Evolutionary conservation across 2,329 filamentous ascomycete species (phyloP).

Genomic region (Aspergillus tubingensis): DNA sequence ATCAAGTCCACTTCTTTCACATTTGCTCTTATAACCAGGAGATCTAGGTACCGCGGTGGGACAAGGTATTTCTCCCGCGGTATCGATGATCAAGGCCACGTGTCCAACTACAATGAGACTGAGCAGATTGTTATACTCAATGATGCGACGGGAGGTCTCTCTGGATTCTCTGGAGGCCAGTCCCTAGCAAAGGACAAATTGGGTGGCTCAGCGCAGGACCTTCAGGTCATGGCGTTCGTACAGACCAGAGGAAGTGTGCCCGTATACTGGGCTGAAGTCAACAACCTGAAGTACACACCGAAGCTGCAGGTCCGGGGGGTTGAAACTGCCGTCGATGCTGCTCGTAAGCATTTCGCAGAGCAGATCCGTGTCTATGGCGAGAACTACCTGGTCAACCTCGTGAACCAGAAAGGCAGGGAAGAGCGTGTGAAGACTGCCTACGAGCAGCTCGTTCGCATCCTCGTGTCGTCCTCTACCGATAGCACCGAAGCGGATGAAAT

Average conservation of each 20-base stretch:
- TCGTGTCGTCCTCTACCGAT: conserved; percentile 71
- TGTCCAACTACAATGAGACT: conserved; percentile 99
- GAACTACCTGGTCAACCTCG: conserved; percentile 94
- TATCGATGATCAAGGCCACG: conserved; percentile 88
- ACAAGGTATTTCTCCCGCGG: conserved; percentile 95
- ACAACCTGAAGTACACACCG: conserved; percentile 86
- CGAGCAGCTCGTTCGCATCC: conserved; percentile 79
- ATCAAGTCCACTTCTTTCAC: conserved; percentile 85
- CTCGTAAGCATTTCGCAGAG: conserved; percentile 85
- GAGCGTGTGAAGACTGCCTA: conserved; percentile 88
- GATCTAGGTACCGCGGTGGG: conserved; percentile 83
- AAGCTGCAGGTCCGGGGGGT: conserved; percentile 84
- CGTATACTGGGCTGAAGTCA: conserved; percentile 94
- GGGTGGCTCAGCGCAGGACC: conserved; percentile 66
- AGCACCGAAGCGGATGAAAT: conserved; percentile 63
- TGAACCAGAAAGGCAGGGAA: conserved; percentile 94
- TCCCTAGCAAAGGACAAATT: conserved; percentile 74
- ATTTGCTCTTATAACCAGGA: conserved; percentile 81
- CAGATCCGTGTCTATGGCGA: conserved; percentile 93
- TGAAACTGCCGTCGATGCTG: conserved; percentile 75
- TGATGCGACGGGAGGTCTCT: conserved; percentile 71
- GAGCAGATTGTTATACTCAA: conserved; percentile 91
- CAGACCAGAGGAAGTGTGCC: conserved; percentile 96
- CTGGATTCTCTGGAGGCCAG: conserved; percentile 76
- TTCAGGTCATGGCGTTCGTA: conserved; percentile 89